Base-by-base conservation (phyloP, 176 grass and related monocot genomes). In the Musa acuminata region DNA sequence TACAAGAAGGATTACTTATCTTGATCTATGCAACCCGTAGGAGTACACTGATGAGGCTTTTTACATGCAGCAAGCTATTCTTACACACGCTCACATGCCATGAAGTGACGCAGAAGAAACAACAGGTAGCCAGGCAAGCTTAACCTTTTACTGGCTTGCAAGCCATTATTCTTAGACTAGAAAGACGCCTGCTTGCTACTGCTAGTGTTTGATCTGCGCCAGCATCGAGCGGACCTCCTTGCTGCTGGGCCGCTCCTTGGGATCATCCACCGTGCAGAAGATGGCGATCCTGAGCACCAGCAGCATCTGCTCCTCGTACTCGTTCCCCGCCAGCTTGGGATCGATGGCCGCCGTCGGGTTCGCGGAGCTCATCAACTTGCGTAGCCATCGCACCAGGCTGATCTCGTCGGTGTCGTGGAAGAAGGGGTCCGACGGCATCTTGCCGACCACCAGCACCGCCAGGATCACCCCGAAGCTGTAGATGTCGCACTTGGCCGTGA, bases 401-500 rank as follows among this genome's bases (percentile, higher is more conserved):
- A 77, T 26, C 21, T 77, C 75, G 26, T 77, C 55, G 12, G 75
- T 77, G 14, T 77, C 75, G 60, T 77, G 77, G 51, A 79, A 79
- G 65, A 79, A 79, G 11, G 57, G 26, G 52, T 79, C 77, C 14
- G 65, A 69, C 25, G 64, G 77, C 64, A 70, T n/a, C 65, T 27
- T 65, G 8, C 77, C 64, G 2, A 69, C 22, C 25, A 79, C 25
- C 64, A 79, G 77, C 52, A 53, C 53, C 10, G 77, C 77, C 25
- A 79, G 64, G 11, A 70, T 79, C 11, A 79, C 64, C 64, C 77
- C 77, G 14, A 79, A 79, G 64, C 77, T 79, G 65, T 70, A 79
- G 52, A 70, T 49, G 64, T 79, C 65, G 27, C 77, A 79, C 53
- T 79, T 79, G 9, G 64, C 51, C 0, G 77, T 69, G 65, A n/a